phyloP scores from a whole-genome alignment of 768 basidiomycete genomes.

The Holtermannia corniformis region DNA sequence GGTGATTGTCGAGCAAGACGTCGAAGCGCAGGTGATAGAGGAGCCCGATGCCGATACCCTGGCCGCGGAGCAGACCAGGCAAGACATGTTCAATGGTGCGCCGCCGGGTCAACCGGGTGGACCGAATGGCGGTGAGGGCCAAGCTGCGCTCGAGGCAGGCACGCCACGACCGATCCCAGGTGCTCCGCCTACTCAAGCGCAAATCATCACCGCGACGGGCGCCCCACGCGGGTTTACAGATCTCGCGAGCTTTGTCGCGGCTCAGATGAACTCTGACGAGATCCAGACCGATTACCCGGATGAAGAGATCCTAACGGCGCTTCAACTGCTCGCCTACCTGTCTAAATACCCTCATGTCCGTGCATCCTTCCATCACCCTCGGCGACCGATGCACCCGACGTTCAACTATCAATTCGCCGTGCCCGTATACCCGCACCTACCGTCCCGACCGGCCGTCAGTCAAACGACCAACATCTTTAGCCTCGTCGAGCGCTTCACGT shows the following conservation, averaged over 20 bases:
- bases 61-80: slow-evolving; percentile 39
- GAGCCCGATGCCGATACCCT: slow-evolving; percentile 81
- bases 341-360: slow-evolving; percentile 97
- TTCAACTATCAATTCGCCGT: slow-evolving; percentile 23
- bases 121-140: slow-evolving; percentile 10
- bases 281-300: slow-evolving; percentile 57
- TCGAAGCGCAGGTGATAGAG: slow-evolving; percentile 55
- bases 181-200: slow-evolving; percentile 12
- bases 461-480: slow-evolving; percentile 73
- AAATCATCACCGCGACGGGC: slow-evolving; percentile 40
- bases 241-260: slow-evolving; percentile 32
- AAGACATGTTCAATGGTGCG: slow-evolving; percentile 49
- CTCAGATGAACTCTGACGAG: slow-evolving; percentile 25
- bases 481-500: slow-evolving; percentile 91
- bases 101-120: slow-evolving; percentile 78
- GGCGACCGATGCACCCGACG: slow-evolving; percentile 38
- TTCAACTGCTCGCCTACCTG: slow-evolving; percentile 90
- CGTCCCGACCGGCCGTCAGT: slow-evolving; percentile 37
- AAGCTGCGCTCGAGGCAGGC: slow-evolving; percentile 19
- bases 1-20: slow-evolving; percentile 52
- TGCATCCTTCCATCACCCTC: slow-evolving; percentile 83
- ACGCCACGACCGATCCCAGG: slow-evolving; percentile 11
- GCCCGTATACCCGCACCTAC: slow-evolving; percentile 18
- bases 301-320: slow-evolving; percentile 79
- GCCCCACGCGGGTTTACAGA: slow-evolving; percentile 40